Base-by-base conservation (phyloP, 495 filamentous ascomycete genomes). In the Physcia stellaris region DNA sequence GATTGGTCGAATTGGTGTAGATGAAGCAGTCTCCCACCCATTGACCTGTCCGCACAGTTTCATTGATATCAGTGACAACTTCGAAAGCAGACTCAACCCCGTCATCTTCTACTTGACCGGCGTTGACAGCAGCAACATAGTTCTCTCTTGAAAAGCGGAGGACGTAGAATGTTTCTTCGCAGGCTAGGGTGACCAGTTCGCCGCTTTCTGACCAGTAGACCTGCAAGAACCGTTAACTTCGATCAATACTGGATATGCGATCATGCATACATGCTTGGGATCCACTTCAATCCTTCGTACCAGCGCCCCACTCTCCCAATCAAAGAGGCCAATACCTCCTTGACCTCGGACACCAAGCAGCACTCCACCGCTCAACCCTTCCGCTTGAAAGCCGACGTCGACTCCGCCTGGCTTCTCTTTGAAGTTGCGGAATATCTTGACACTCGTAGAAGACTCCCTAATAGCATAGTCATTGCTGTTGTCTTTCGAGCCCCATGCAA, bases 21-120 rank as follows among this genome's bases (percentile, higher is more conserved):
- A 96, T 87, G 67, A 99, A 90, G 63, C 87, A 94, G 59, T 99
- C 90, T 18, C 90, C 90, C 40, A 99, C 79, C 90, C 90, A 99
- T 62, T 90, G 78, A 32, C 86, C 90, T n/a, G 92, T 94, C 33
- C 83, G 79, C 31, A 96, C 83, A 45, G 71, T 80, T 63, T 98
- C 92, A 42, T 83, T 86, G 56, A 95, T 86, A 53, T 95, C 90
- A 17, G 86, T 92, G 34, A 95, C 78, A 24, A 94, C 77, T 46
- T 95, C 90, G 50, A 98, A 93, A 16, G 90, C 90, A n/a, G 84
- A 72, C 62, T 98, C 92, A 29, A 95, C 92, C 32, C 90, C 90
- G 60, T 98, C 92, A 39, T 96, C 92, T 40, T 95, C 86, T 18
- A 85, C 76, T 42, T 79, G 64, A 17, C 83, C 88, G 15, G 77